phyloP scores from a whole-genome alignment of 192 early-diverging fungal species.

The Chytriomyces confervae region DNA sequence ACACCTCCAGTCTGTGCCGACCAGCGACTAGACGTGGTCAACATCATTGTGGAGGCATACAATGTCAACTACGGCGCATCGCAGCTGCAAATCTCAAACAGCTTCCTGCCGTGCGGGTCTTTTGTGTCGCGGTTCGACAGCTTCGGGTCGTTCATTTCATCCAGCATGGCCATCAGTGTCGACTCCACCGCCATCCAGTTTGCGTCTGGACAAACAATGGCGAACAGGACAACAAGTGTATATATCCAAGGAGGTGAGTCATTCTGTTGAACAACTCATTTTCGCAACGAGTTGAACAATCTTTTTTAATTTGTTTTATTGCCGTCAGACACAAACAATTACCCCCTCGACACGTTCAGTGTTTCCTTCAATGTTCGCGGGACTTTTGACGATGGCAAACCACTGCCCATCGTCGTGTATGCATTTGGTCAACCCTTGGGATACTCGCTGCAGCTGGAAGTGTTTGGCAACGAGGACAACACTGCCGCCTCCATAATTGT shows the following conservation, averaged over 20 bases:
- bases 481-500: slow-evolving; percentile 3
- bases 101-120: neutral
- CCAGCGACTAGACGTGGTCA: neutral
- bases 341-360: slow-evolving; percentile 2
- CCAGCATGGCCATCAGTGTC: neutral
- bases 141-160: neutral
- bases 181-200: neutral
- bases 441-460: neutral
- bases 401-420: neutral
- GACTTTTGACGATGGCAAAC: neutral
- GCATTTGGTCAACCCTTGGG: neutral
- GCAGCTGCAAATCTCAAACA: neutral
- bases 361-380: slow-evolving; percentile 15
- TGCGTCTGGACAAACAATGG: neutral
- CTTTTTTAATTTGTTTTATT: neutral
- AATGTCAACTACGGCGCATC: neutral
- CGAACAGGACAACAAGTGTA: neutral
- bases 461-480: neutral
- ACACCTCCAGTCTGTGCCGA: neutral
- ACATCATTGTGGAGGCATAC: neutral
- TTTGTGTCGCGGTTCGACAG: neutral
- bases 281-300: neutral
- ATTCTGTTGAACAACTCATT: neutral
- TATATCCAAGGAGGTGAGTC: neutral
- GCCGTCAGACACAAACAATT: neutral